phyloP scores from a whole-genome alignment of 2,329 filamentous ascomycete genomes.

The Leptographium flavum region DNA sequence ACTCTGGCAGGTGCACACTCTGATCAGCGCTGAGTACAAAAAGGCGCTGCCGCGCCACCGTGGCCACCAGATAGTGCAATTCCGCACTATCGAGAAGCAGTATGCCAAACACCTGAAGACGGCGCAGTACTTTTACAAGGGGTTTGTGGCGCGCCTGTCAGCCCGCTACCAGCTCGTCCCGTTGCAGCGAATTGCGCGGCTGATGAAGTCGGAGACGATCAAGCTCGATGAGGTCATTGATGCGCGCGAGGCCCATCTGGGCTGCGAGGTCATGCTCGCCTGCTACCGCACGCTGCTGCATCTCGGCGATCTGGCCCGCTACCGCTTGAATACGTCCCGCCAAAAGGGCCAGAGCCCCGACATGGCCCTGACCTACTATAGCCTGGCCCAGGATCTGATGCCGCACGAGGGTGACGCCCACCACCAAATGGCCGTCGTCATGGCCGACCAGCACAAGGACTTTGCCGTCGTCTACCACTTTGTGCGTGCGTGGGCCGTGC shows the following conservation, averaged over 20 bases:
- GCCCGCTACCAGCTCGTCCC: conserved; percentile 32
- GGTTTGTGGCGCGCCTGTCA: conserved; percentile 66
- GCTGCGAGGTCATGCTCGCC: conserved; percentile 49
- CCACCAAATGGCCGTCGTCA: conserved; percentile 81
- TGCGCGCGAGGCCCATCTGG: conserved; percentile 33
- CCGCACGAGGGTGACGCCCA: conserved; percentile 70
- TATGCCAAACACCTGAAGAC: conserved; percentile 79
- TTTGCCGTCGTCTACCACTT: conserved; percentile 81
- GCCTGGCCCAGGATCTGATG: conserved; percentile 63
- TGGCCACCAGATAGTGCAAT: conserved; percentile 40
- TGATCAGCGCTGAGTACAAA: conserved; percentile 67
- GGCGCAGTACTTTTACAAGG: conserved; percentile 77
- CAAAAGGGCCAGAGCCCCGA: conserved; percentile 64
- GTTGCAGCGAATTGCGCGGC: conserved; percentile 27
- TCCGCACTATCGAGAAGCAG: conserved; percentile 65
- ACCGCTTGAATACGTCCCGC: conserved; percentile 55
- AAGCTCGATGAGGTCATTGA: conserved; percentile 18
- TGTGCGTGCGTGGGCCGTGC: conserved; percentile 65
- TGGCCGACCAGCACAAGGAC: conserved; percentile 58
- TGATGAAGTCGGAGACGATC: conserved; percentile 24
- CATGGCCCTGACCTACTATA: conserved; percentile 70
- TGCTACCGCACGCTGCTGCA: conserved; percentile 76
- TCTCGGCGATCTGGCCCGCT: conserved; percentile 80
- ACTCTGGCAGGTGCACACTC: conserved; percentile 68
- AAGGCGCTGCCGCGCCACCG: conserved; percentile 46